Percentiles rank a stretch among this genome's conserved stretches.
Evolutionary conservation across 2,329 filamentous ascomycete genomes (phyloP).

Genomic region (Trichoderma brevicompactum): DNA sequence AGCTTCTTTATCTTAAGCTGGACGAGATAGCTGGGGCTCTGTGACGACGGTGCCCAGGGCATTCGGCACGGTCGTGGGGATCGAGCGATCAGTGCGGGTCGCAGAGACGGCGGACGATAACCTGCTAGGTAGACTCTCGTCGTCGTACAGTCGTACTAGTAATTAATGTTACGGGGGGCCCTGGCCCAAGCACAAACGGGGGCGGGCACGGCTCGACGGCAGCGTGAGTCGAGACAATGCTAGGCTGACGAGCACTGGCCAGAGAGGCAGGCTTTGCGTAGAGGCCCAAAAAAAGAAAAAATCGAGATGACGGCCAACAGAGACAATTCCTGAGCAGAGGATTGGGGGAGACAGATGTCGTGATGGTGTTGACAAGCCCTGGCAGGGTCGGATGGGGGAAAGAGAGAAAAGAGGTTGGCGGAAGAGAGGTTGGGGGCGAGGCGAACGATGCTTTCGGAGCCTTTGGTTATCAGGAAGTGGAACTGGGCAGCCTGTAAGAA

Average conservation of each 20-base stretch:
- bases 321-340: constrained; percentile 36
- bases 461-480: constrained; percentile 31
- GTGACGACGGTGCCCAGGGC: constrained; percentile 27
- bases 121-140: constrained; percentile 17
- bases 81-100: constrained; percentile 28
- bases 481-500: constrained; percentile 25
- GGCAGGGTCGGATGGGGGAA: constrained; percentile 32
- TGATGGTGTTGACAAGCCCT: constrained; percentile 35
- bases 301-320: constrained; percentile 38
- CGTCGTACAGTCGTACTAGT: constrained; percentile 21
- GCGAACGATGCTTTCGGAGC: constrained; percentile 36
- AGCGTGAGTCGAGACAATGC: constrained; percentile 26
- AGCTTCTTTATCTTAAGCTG: constrained; percentile 43
- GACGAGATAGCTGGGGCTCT: constrained; percentile 28
- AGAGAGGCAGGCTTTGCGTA: background rate
- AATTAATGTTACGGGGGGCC: constrained; percentile 27
- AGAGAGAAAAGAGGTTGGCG: constrained; percentile 31
- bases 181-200: constrained; percentile 26
- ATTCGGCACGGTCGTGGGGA: constrained; percentile 35
- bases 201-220: constrained; percentile 25
- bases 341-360: constrained; percentile 35
- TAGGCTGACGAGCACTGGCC: constrained; percentile 20
- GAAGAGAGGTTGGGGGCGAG: constrained; percentile 37
- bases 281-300: constrained; percentile 25
- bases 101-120: constrained; percentile 17